Evolutionary conservation across 176 grass and related monocot genomes (phyloP).

Genomic region (Rhynchospora pubera): DNA sequence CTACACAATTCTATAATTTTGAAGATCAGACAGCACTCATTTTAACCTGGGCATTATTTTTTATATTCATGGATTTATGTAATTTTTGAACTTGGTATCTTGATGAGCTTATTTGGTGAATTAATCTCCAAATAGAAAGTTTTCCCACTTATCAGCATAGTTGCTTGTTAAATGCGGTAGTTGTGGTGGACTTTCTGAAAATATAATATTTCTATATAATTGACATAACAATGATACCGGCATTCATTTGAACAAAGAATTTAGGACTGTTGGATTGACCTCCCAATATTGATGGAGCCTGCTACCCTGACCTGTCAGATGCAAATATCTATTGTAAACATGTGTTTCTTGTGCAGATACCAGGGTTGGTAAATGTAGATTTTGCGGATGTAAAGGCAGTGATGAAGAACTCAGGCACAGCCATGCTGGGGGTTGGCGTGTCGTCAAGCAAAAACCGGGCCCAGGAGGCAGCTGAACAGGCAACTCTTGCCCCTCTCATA

Average conservation of each 20-base stretch:
- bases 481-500: slow-evolving; percentile 86
- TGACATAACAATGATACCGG: background rate
- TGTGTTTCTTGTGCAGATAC: slow-evolving; percentile 48
- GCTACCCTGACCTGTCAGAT: background rate
- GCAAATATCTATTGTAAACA: background rate
- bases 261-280: background rate
- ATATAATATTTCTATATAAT: background rate
- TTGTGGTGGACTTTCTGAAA: background rate
- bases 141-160: background rate
- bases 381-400: slow-evolving; percentile 98
- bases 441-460: slow-evolving; percentile 90
- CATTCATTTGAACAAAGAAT: background rate
- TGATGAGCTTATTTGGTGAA: background rate
- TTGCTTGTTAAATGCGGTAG: background rate
- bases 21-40: background rate
- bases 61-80: background rate
- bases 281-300: background rate
- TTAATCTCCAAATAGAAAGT: background rate
- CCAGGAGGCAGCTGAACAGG: slow-evolving; percentile 96
- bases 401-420: slow-evolving; percentile 92
- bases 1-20: background rate
- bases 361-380: slow-evolving; percentile 94
- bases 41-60: background rate
- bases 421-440: slow-evolving; percentile 85
- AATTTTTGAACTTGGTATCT: background rate